Evolutionary conservation across 2,329 filamentous ascomycete genomes (phyloP), one percentile per base, ranked within the genome.

Genomic region (Fusarium abutilonis): DNA sequence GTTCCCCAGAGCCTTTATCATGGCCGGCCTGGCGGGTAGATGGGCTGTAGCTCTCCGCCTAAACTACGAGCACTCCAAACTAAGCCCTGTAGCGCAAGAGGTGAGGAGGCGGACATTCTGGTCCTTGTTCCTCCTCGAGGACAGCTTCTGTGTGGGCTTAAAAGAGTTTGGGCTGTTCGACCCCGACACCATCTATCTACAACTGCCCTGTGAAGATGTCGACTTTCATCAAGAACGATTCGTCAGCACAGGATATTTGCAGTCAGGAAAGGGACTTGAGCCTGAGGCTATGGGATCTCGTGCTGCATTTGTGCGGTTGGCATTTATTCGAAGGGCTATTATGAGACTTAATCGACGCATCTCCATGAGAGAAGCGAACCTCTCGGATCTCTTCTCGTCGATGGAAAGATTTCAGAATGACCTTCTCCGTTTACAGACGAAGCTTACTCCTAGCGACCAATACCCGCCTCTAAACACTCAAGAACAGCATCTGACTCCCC

Each of bases 121-220:
- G 69, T 71, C 69, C 9, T 8, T 71, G n/a, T 69, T 60, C 7
- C 42, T 71, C 4, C 41, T 71, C 1, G 69, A 71, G 9, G 68
- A 71, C 34, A 71, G 68, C 55, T 71, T 71, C 34, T 71, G 68
- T 15, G 68, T 71, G 4, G 69, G 69, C 0, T 10, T 71, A 0
- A 71, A 71, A 4, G 69, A 71, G 14, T 71, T 71, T 39, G 69
- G 71, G 15, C 49, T 71, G 4, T 71, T 71, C 14, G 63, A 71
- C 6, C 48, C 67, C 3, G 68, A 71, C 1, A 69, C 61, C 2
- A 66, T 71, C 4, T 57, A 71, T 19, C 59, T 71, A 6, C 68
- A 70, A 32, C 57, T 71, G 0, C 69, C 69, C 0, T 71, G 69
- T 15, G 67, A 71, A 34, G 68, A 71, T 6, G 36, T 29, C 14